Conservation (phyloP, 1,284 basidiomycete species). For the Trichosporon faecale region DNA sequence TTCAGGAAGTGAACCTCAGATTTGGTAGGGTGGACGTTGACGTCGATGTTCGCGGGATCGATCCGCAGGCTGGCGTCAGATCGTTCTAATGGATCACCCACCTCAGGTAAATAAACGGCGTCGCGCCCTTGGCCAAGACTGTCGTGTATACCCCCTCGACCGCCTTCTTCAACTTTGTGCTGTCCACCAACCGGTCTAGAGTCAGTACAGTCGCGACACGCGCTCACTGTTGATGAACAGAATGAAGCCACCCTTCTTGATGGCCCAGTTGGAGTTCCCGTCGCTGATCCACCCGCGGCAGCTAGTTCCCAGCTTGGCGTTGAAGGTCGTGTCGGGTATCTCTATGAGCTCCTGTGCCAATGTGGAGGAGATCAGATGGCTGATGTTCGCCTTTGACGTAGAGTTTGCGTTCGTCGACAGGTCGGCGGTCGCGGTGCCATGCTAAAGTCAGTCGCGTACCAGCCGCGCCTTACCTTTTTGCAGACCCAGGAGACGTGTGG, state of each 20-base stretch:
- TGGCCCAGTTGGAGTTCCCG: slow-evolving; percentile 82
- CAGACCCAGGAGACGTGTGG: slow-evolving; percentile 81
- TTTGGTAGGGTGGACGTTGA: slow-evolving; percentile 98
- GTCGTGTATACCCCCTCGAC: slow-evolving; percentile 81
- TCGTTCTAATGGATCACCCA: slow-evolving; percentile 37
- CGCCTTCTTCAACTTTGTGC: slow-evolving; percentile 76
- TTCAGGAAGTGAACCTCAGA: slow-evolving; percentile 93
- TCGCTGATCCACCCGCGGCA: slow-evolving; percentile 75
- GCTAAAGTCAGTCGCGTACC: slow-evolving; percentile 54
- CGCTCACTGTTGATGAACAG: slow-evolving; percentile 94
- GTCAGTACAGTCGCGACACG: not conserved
- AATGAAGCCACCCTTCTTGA: slow-evolving; percentile 65
- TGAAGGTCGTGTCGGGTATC: slow-evolving; percentile 50
- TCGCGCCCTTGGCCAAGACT: slow-evolving; percentile 85
- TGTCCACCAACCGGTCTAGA: slow-evolving; percentile 89
- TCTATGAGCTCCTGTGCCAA: slow-evolving; percentile 78
- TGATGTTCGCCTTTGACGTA: slow-evolving; percentile 68
- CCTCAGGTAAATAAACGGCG: slow-evolving; percentile 91
- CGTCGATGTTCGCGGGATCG: slow-evolving; percentile 84
- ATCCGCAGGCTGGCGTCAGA: slow-evolving; percentile 64
- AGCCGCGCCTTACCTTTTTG: slow-evolving; percentile 65
- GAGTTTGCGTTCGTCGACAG: slow-evolving; percentile 74
- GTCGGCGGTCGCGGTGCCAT: slow-evolving; percentile 69
- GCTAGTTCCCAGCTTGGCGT: slow-evolving; percentile 56
- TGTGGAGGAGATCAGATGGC: slow-evolving; percentile 73